Base-by-base conservation (phyloP, 805 yeast genomes). In the Schizosaccharomyces pombe region DNA sequence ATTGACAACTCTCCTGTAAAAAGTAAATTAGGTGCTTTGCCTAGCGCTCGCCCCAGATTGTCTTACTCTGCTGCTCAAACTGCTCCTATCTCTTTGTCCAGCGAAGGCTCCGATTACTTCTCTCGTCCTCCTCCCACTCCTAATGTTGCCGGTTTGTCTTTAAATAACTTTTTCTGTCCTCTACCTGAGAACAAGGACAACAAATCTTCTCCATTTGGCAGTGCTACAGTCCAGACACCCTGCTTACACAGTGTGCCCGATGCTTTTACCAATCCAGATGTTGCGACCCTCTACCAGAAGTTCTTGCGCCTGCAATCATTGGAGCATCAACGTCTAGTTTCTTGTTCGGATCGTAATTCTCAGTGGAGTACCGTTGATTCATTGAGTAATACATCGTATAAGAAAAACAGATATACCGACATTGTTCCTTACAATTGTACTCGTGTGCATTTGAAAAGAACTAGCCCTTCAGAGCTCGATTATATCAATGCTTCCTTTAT, bases 401-500 rank as follows among this genome's bases (percentile, higher is more conserved):
- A 73, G 54, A 86, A 86, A 62, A 85, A 87, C 65, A 68, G 97
- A 57, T 87, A 87, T 69, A 82, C 83, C 61, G 94, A 87, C 64
- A 83, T 87, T 47, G 80, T 82, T 62, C 86, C 94, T 3, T 87
- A 76, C 65, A 93, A 84, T 62, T 89, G 83, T 61, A 75, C 93
- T 3, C 71, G 95, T 56, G 95, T 89, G 11, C 75, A 75, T 57
- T 68, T 84, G 52, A 64, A 66, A 55, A 11, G 22, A 6, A 37
- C 5, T 16, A 24, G 8, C 22, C 59, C 63, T 29, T 43, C 34
- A 12, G 55, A 57, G 11, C 57, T 55, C 5, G 85, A 79, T 62
- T 87, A 89, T 64, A 83, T 87, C 60, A 87, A 87, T 66, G 98
- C 96, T 0, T 82, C 85, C 52, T 82, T 80, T 65, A 66, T 84